Percentiles rank a stretch among this genome's conserved stretches.
phyloP scores from a whole-genome alignment of 2,329 filamentous ascomycete species.

The Epichloe aotearoae region DNA sequence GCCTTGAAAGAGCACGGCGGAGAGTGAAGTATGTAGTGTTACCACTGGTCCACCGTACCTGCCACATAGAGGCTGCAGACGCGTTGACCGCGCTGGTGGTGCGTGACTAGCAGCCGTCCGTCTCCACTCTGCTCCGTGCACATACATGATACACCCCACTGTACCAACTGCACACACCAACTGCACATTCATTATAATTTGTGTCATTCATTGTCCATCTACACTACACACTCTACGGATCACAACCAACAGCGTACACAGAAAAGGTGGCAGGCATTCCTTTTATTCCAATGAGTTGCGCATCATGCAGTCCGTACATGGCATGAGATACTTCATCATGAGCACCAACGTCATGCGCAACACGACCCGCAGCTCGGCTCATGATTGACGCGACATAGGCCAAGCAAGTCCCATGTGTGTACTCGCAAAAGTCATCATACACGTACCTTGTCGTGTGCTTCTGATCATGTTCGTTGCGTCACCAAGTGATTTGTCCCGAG shows the following conservation, averaged over 20 bases:
- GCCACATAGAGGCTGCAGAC: background rate
- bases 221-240: too few species aligned
- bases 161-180: too few species aligned
- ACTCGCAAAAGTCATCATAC: background rate
- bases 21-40: too few species aligned
- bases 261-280: too few species aligned
- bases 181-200: too few species aligned
- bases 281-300: background rate
- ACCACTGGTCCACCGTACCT: too few species aligned
- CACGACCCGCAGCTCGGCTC: background rate
- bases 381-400: background rate
- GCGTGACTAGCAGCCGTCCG: too few species aligned
- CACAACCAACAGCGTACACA: too few species aligned
- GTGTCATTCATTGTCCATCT: too few species aligned
- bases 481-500: constrained; percentile 30
- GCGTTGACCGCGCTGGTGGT: background rate
- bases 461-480: constrained; percentile 6
- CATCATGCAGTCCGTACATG: background rate
- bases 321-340: background rate
- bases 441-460: background rate
- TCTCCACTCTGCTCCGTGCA: too few species aligned
- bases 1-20: too few species aligned
- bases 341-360: background rate
- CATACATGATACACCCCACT: too few species aligned
- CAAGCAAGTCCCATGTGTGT: background rate